Evolutionary conservation across 768 basidiomycete species (phyloP).

Genomic region (Ephemerocybe angulata): DNA sequence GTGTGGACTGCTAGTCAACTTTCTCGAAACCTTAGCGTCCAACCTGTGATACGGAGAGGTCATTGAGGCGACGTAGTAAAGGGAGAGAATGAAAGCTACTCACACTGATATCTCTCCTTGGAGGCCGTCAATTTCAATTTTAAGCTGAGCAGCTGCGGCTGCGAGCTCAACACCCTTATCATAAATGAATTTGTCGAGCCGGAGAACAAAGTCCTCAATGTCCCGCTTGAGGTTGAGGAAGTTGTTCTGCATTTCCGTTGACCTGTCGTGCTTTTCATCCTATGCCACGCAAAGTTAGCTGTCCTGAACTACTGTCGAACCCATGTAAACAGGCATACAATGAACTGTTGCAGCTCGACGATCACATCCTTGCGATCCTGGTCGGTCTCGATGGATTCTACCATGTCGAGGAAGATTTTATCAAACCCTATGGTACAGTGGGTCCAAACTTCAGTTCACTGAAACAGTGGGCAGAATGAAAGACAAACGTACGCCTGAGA

Average conservation of each 20-base stretch:
- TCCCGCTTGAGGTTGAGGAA: slow-evolving; percentile 1
- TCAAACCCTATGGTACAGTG: background rate
- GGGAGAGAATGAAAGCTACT: no score
- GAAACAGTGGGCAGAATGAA: background rate
- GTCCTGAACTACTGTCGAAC: background rate
- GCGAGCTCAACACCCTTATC: background rate
- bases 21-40: background rate
- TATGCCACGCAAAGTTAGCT: background rate
- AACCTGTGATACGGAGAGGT: no score
- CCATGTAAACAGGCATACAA: background rate
- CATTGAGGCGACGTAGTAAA: no score
- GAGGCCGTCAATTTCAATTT: background rate
- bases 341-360: background rate
- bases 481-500: background rate
- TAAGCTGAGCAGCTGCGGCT: background rate
- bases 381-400: background rate
- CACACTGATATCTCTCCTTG: background rate
- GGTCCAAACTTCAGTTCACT: background rate
- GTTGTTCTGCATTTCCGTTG: background rate
- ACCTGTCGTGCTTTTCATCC: background rate
- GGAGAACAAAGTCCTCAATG: background rate
- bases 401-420: background rate
- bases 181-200: background rate
- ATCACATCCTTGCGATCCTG: background rate
- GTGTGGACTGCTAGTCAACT: background rate